Base-by-base conservation (phyloP, 1,139 yeast genomes). In the Pneumocystis oryctolagi region DNA sequence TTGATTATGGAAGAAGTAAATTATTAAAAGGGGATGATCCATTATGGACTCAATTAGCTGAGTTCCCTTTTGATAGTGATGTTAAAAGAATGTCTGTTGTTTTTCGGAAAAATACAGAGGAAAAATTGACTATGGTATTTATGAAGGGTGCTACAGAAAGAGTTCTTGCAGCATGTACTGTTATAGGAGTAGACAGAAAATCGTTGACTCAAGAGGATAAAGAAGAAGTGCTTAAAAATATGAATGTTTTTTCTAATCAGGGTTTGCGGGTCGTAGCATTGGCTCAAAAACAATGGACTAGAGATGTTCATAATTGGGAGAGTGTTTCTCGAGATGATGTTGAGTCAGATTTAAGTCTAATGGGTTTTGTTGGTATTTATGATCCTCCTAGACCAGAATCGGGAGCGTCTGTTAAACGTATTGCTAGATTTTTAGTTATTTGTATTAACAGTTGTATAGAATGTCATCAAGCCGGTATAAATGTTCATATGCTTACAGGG, bases 121-220 rank as follows among this genome's bases (percentile, higher is more conserved):
- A 74, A 3, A 73, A 71, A 1, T 66, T 71, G 18, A 73, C 75
- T 63, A 71, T 67, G 28, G 79, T 84, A 25, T 84, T 78, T 71
- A 80, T 89, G 37, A 87, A 87, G 71, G 95, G 94, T 70, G 95
- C 94, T 0, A 90, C 84, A 40, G 95, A 87, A 73, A 79, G 90
- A 65, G 76, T 87, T 60, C 72, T 87, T 57, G 78, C 74, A 8
- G 78, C 83, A 63, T 86, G 94, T 25, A 72, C 72, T 37, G 68
- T 70, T 20, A 69, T 62, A 14, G 65, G 63, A 6, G 25, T 39
- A 34, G 64, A 62, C 8, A 56, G 39, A 31, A 58, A 64, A n/a
- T 20, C 71, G 67, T 70, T 84, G 64, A 77, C 80, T 20, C 77
- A 77, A 1, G 76, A 74, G 1, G 79, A 78, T 64, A 75, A 76